These are phyloP conservation scores for Suillus subluteus DNA, from an alignment of 768 basidiomycete species.

Conservation along the genomic window DNA sequence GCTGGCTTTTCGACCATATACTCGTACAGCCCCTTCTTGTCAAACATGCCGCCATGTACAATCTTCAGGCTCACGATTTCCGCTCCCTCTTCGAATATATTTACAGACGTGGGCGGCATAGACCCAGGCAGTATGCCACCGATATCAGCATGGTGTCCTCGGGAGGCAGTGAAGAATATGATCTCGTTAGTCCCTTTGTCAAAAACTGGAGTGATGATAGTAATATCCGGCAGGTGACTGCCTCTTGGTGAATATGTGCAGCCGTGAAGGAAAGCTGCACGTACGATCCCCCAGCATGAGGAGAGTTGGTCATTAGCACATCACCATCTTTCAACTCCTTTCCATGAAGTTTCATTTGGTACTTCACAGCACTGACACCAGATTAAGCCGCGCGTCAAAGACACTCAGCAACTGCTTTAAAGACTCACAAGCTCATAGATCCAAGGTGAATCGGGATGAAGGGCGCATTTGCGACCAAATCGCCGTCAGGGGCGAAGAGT, in stretches of 20 bases:
- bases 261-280: slow-evolving; percentile 36
- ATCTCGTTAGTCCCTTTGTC: slow-evolving; percentile 63
- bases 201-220: slow-evolving; percentile 93
- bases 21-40: slow-evolving; percentile 71
- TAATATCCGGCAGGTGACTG: slow-evolving; percentile 85
- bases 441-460: slow-evolving; percentile 89
- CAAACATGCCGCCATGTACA: slow-evolving; percentile 80
- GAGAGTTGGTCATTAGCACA: slow-evolving; percentile 92
- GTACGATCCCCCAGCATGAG: slow-evolving; percentile 86
- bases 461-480: slow-evolving; percentile 92
- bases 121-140: slow-evolving; percentile 92
- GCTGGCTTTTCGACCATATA: slow-evolving; percentile 85
- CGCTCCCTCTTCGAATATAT: slow-evolving; percentile 93
- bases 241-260: neutral
- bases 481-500: slow-evolving; percentile 92
- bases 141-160: slow-evolving; percentile 94
- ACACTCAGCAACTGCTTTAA: neutral
- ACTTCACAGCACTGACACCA: slow-evolving; percentile 72
- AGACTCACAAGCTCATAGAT: slow-evolving; percentile 86
- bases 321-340: slow-evolving; percentile 83
- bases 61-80: slow-evolving; percentile 92
- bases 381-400: neutral
- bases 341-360: slow-evolving; percentile 81
- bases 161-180: slow-evolving; percentile 91
- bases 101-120: slow-evolving; percentile 93